These are phyloP conservation scores for Camillea tinctor DNA, from an alignment of 2,329 filamentous ascomycete genomes.

Conservation along the genomic window DNA sequence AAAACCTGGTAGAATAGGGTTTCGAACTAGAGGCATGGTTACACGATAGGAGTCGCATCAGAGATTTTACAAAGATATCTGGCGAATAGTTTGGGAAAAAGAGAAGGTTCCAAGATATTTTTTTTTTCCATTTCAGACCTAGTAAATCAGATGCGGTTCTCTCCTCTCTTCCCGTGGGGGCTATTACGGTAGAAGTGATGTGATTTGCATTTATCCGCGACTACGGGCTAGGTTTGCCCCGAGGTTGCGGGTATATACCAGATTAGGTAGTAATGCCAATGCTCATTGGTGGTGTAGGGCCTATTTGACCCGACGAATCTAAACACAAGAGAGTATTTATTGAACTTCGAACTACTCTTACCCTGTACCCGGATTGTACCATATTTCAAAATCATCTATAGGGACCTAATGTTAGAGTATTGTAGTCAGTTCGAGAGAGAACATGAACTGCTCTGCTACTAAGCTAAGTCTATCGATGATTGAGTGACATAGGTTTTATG, in stretches of 20 bases:
- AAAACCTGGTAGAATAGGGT: slow-evolving; percentile 57
- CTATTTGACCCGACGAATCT: background rate
- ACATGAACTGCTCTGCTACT: too few relatives aligned
- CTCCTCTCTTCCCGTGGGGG: background rate
- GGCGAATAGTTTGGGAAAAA: background rate
- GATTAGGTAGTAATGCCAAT: background rate
- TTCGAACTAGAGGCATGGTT: slow-evolving; percentile 47
- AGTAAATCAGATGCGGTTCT: background rate
- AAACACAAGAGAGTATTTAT: background rate
- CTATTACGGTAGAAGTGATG: background rate
- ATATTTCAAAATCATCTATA: too few relatives aligned
- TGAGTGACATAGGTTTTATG: too few relatives aligned
- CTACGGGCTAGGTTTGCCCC: background rate
- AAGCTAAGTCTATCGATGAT: too few relatives aligned
- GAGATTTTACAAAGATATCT: background rate
- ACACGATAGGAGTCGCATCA: background rate
- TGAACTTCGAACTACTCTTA: too few relatives aligned
- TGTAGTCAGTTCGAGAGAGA: too few relatives aligned
- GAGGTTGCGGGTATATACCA: background rate
- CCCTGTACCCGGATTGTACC: too few relatives aligned
- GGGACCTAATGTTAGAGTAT: too few relatives aligned
- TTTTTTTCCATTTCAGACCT: background rate
- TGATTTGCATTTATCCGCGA: background rate
- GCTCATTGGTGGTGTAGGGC: background rate
- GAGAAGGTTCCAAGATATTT: background rate